Evolutionary conservation across 2,329 filamentous ascomycete genomes (phyloP).

Genomic region (Ceratocystis variospora): DNA sequence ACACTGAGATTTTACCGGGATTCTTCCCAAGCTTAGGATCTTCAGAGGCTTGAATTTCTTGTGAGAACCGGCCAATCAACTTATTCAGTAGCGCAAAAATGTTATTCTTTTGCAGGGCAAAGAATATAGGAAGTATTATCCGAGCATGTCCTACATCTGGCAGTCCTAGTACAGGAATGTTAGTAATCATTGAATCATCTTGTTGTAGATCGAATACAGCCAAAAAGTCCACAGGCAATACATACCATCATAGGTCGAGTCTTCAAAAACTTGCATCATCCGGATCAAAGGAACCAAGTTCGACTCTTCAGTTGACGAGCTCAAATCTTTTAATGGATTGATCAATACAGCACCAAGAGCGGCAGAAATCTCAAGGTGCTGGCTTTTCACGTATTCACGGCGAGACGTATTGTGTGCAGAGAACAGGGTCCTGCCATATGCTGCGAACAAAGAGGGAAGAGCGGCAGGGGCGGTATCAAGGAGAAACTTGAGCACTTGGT

Average conservation of each 20-base stretch:
- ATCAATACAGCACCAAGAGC: slow-evolving; percentile 60
- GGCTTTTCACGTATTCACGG: slow-evolving; percentile 44
- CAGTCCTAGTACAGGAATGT: slow-evolving; percentile 7
- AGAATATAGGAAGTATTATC: slow-evolving; percentile 60
- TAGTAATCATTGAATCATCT: background rate
- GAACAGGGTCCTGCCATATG: slow-evolving; percentile 67
- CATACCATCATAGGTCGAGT: slow-evolving; percentile 60
- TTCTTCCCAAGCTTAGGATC: slow-evolving; percentile 32
- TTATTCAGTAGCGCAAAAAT: slow-evolving; percentile 62
- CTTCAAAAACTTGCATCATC: slow-evolving; percentile 61
- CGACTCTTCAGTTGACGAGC: slow-evolving; percentile 31
- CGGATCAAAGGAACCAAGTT: slow-evolving; percentile 73
- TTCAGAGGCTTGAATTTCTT: slow-evolving; percentile 30
- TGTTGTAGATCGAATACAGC: slow-evolving; percentile 24
- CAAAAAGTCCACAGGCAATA: slow-evolving; percentile 26
- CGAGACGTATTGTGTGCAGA: slow-evolving; percentile 47
- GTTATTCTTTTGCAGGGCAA: slow-evolving; percentile 70
- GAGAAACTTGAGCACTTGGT: slow-evolving; percentile 59
- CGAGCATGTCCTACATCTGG: slow-evolving; percentile 33
- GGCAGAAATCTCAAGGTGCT: slow-evolving; percentile 43
- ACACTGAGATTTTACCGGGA: slow-evolving; percentile 36
- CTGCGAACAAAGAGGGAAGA: slow-evolving; percentile 75
- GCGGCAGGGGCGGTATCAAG: slow-evolving; percentile 65
- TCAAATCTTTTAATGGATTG: slow-evolving; percentile 28
- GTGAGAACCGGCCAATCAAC: slow-evolving; percentile 55